These are phyloP conservation scores for Meredithiella fracta DNA, from an alignment of 2,329 filamentous ascomycete genomes.

Conservation along the genomic window DNA sequence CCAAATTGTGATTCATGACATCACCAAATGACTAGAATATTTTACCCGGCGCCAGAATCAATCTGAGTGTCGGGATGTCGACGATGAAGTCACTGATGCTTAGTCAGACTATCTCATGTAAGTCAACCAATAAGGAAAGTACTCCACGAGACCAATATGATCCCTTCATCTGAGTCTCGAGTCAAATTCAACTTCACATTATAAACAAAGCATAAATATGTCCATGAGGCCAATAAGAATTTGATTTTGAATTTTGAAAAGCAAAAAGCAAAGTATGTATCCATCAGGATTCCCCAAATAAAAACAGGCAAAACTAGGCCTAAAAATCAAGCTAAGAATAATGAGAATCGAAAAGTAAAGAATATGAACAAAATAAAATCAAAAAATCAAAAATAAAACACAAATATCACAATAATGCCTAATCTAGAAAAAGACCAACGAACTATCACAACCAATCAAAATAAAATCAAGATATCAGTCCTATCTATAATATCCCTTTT, in stretches of 20 bases:
- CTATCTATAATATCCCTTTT: background rate
- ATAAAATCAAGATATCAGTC: background rate
- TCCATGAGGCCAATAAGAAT: background rate
- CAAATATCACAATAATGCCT: conserved; percentile 1
- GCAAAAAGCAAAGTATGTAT: background rate
- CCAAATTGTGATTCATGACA: too few relatives aligned
- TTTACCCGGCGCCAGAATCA: too few relatives aligned
- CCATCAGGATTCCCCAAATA: background rate
- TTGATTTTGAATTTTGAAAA: background rate
- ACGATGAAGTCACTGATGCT: background rate
- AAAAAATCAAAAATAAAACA: background rate
- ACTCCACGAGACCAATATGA: background rate
- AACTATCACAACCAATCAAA: background rate
- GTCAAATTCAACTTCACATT: background rate
- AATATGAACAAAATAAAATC: background rate
- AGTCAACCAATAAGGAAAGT: background rate
- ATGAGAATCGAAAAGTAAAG: background rate
- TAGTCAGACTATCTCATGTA: background rate
- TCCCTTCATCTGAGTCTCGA: background rate
- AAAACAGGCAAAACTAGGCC: background rate
- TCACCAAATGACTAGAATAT: too few relatives aligned
- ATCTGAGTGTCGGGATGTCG: too few relatives aligned
- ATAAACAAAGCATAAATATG: too few relatives aligned
- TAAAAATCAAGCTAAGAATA: conserved; percentile 1
- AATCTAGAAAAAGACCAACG: background rate